Evolutionary conservation across 1,284 basidiomycete species (phyloP).

Genomic region (Apiotrichum sp.): DNA sequence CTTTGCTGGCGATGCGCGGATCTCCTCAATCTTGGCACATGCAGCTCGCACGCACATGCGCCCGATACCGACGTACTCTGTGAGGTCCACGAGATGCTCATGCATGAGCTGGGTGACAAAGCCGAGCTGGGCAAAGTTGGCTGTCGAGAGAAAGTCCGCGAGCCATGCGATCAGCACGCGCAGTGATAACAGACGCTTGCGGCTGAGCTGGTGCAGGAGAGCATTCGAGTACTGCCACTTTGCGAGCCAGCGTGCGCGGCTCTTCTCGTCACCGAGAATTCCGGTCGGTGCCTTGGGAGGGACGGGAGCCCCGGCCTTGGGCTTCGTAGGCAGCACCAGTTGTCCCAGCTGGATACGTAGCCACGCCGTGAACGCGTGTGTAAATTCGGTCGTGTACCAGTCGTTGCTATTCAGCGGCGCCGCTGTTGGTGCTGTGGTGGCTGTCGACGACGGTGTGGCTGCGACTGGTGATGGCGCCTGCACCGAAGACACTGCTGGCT

Average conservation of each 20-base stretch:
- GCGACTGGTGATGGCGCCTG: conserved; percentile 32
- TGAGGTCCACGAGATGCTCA: conserved; percentile 69
- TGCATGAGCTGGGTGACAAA: conserved; percentile 72
- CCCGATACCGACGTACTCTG: conserved; percentile 43
- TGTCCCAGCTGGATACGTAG: conserved; percentile 82
- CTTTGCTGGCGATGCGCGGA: conserved; percentile 26
- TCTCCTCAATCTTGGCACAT: conserved; percentile 57
- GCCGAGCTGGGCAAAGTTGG: conserved; percentile 77
- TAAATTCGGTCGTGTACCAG: conserved; percentile 86
- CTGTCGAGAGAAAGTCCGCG: conserved; percentile 64
- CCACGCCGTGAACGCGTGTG: conserved; percentile 76
- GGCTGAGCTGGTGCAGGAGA: conserved; percentile 70
- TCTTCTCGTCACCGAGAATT: conserved; percentile 36
- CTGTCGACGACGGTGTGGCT: conserved; percentile 33
- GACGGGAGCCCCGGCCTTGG: conserved; percentile 59
- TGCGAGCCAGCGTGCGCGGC: conserved; percentile 26
- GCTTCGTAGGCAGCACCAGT: conserved; percentile 71
- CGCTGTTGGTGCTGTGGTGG: conserved; percentile 36
- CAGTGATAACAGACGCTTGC: conserved; percentile 74
- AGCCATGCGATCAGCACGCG: conserved; percentile 76
- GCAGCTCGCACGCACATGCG: conserved; percentile 31
- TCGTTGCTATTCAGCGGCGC: conserved; percentile 58
- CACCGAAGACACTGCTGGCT: conserved; percentile 23
- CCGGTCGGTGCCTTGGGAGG: conserved; percentile 48
- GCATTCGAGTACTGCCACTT: conserved; percentile 51